phyloP scores from a whole-genome alignment of 257 asterid species.

The Striga asiatica region DNA sequence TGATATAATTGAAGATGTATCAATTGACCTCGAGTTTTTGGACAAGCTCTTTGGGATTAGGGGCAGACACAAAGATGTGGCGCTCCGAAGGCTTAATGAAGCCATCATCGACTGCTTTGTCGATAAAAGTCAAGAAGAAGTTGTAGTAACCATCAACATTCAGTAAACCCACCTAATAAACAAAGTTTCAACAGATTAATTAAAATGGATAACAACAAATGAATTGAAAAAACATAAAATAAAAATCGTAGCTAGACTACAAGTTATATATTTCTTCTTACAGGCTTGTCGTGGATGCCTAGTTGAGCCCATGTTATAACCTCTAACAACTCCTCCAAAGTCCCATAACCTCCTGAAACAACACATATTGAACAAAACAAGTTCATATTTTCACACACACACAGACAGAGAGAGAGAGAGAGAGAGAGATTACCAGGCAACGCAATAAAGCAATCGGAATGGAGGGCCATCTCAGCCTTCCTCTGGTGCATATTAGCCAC shows the following conservation, averaged over 20 bases:
- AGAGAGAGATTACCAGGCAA: slow-evolving; percentile 38
- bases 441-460: slow-evolving; percentile 70
- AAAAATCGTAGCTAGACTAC: too few species aligned
- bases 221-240: not conserved
- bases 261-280: slow-evolving; percentile 18
- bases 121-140: slow-evolving; percentile 50
- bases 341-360: slow-evolving; percentile 60
- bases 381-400: not conserved
- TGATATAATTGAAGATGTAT: not conserved
- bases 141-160: slow-evolving; percentile 73
- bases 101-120: slow-evolving; percentile 77
- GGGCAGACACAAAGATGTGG: slow-evolving; percentile 56
- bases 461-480: slow-evolving; percentile 66
- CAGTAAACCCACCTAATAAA: slow-evolving; percentile 59
- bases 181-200: not conserved
- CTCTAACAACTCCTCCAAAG: slow-evolving; percentile 60
- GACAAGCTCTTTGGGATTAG: slow-evolving; percentile 49
- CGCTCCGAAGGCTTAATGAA: slow-evolving; percentile 60
- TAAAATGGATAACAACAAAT: not conserved
- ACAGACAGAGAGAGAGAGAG: not conserved
- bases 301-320: slow-evolving; percentile 72
- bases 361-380: not conserved
- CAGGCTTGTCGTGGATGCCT: slow-evolving; percentile 71
- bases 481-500: slow-evolving; percentile 73
- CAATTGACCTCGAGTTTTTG: slow-evolving; percentile 65